These are phyloP conservation scores for Perkinsus olseni DNA, from an alignment of 169 alveolate species.

Conservation along the genomic window DNA sequence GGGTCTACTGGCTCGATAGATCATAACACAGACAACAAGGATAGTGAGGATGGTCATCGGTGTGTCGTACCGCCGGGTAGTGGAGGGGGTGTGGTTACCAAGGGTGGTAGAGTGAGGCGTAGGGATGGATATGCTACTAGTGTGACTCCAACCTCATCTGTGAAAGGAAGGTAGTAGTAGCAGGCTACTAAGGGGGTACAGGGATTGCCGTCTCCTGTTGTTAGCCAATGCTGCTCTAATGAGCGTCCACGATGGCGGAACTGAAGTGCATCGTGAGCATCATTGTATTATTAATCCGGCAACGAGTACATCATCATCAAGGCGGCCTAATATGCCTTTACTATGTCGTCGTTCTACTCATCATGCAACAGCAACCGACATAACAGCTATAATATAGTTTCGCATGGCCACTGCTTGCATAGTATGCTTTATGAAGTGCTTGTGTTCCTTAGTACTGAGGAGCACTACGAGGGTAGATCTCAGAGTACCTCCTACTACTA, in stretches of 20 bases:
- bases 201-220: not conserved
- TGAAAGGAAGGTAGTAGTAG: not conserved
- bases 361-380: too few species aligned
- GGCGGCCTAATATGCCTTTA: too few species aligned
- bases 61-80: not conserved
- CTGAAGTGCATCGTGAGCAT: too few species aligned
- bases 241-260: not conserved
- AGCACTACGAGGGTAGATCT: too few species aligned
- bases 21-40: not conserved
- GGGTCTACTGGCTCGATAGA: not conserved
- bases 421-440: too few species aligned
- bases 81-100: not conserved
- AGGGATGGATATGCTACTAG: not conserved
- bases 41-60: not conserved
- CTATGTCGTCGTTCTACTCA: too few species aligned
- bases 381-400: too few species aligned
- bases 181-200: not conserved
- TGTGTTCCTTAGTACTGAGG: too few species aligned
- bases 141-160: not conserved
- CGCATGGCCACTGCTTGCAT: too few species aligned
- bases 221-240: not conserved
- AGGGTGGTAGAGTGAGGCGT: not conserved
- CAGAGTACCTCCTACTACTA: not conserved
- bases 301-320: too few species aligned
- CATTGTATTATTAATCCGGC: not conserved